These are phyloP conservation scores for Fusarium decemcellulare DNA, from an alignment of 2,329 filamentous ascomycete species.

Conservation along the genomic window DNA sequence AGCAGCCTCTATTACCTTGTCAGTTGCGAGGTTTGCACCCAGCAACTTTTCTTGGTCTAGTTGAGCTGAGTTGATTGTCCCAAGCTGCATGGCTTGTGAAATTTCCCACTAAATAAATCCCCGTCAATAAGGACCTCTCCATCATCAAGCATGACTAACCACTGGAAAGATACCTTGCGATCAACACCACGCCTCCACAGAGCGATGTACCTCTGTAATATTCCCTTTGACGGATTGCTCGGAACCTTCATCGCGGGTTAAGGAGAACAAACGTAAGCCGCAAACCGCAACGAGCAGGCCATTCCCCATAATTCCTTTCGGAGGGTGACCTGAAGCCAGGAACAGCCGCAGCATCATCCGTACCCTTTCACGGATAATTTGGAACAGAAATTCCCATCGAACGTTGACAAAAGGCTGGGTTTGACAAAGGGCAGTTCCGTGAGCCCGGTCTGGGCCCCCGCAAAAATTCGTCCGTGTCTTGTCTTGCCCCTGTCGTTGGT, in stretches of 20 bases:
- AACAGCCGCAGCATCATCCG: not conserved
- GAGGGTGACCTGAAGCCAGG: not conserved
- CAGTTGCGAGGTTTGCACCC: too few species aligned
- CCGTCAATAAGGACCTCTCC: not conserved
- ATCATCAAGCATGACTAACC: not conserved
- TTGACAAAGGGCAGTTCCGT: not conserved
- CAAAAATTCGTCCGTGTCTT: slow-evolving; percentile 20
- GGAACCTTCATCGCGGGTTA: slow-evolving; percentile 1
- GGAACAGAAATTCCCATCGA: not conserved
- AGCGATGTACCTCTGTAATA: slow-evolving; percentile 12
- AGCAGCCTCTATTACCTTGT: too few species aligned
- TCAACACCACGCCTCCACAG: not conserved
- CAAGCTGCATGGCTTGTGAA: too few species aligned
- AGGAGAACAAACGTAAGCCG: slow-evolving; percentile 2
- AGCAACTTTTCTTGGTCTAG: too few species aligned
- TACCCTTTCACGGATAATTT: not conserved
- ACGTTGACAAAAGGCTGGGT: not conserved
- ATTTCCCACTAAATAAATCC: not conserved
- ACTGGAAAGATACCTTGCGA: not conserved
- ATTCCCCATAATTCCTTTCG: slow-evolving; percentile 4
- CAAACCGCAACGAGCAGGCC: slow-evolving; percentile 6
- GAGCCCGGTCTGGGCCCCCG: slow-evolving; percentile 8
- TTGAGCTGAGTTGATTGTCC: too few species aligned
- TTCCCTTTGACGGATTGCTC: not conserved
- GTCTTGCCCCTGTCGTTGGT: not conserved